Conservation (phyloP, 306 rosid species). For the Adenanthera pavonina region DNA sequence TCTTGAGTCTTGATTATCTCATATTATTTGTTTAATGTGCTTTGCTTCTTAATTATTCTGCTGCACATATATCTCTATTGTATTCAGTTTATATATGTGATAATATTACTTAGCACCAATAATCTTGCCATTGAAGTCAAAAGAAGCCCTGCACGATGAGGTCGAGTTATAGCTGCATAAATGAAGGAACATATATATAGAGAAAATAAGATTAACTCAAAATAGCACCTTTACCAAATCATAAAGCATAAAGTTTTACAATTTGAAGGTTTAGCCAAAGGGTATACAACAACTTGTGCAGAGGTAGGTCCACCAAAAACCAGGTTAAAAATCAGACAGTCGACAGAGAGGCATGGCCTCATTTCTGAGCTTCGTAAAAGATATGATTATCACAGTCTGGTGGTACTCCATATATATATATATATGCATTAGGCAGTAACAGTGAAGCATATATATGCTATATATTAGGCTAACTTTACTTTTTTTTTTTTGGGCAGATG, state of each 20-base stretch:
- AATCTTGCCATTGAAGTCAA: constrained; percentile 13
- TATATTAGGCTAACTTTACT: constrained; percentile 3
- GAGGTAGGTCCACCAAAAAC: constrained; percentile 57
- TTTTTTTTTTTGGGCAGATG: neutral
- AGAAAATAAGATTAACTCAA: constrained; percentile 23
- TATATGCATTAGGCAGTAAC: neutral
- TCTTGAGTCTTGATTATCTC: neutral
- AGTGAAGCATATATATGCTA: neutral
- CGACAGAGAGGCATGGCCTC: constrained; percentile 60
- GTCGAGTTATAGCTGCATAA: neutral
- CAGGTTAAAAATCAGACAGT: constrained; percentile 46
- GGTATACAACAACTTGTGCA: constrained; percentile 45
- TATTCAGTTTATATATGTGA: neutral
- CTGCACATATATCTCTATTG: no score
- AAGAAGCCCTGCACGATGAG: neutral
- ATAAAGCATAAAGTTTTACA: constrained; percentile 34
- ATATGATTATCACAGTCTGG: constrained; percentile 35
- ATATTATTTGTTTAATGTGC: neutral
- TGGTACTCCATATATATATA: neutral
- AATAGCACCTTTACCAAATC: constrained; percentile 42
- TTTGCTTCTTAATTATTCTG: neutral
- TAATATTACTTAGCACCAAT: neutral
- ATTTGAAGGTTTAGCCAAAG: constrained; percentile 44
- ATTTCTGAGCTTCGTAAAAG: constrained; percentile 43
- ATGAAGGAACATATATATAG: neutral